Evolutionary conservation across 2,329 filamentous ascomycete genomes (phyloP).

Genomic region (Xylaria sp.): DNA sequence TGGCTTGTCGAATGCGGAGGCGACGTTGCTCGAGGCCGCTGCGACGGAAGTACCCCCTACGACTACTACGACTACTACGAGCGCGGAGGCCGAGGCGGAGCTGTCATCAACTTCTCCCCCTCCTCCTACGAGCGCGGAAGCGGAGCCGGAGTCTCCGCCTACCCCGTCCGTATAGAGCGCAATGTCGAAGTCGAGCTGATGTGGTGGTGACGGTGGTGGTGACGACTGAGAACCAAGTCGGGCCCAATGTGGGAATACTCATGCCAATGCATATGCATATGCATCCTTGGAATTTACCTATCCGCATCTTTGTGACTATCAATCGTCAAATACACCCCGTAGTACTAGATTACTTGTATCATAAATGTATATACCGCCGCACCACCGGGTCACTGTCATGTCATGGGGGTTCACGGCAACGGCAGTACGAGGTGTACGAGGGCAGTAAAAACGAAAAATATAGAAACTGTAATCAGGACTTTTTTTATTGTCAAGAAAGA

Average conservation of each 20-base stretch:
- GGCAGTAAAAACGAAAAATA: not conserved
- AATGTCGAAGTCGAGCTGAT: not conserved
- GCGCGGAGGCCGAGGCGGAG: too few relatives aligned
- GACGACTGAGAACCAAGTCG: not conserved
- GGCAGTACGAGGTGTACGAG: not conserved
- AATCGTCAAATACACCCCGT: too few relatives aligned
- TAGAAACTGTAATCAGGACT: conserved; percentile 1
- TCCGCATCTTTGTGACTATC: too few relatives aligned
- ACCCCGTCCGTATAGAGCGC: conserved; percentile 19
- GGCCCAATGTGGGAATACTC: conserved; percentile 16
- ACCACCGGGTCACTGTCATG: not conserved
- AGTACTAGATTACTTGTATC: conserved; percentile 23
- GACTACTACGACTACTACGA: too few relatives aligned
- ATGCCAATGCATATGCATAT: not conserved
- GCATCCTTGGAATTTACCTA: too few relatives aligned
- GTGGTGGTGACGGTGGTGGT: not conserved
- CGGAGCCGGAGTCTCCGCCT: conserved; percentile 12
- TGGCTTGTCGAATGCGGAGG: conserved; percentile 20
- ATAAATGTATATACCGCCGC: conserved; percentile 27
- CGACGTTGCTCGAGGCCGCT: too few relatives aligned
- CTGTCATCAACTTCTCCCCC: not conserved
- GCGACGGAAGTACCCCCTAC: too few relatives aligned
- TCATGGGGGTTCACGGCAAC: too few relatives aligned
- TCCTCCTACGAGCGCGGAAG: conserved; percentile 1
- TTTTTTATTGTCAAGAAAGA: not conserved